Evolutionary conservation across 2,329 filamentous ascomycete species (phyloP), one percentile per base, ranked within the genome.

Genomic region (Magnaporthiopsis rhizophila): DNA sequence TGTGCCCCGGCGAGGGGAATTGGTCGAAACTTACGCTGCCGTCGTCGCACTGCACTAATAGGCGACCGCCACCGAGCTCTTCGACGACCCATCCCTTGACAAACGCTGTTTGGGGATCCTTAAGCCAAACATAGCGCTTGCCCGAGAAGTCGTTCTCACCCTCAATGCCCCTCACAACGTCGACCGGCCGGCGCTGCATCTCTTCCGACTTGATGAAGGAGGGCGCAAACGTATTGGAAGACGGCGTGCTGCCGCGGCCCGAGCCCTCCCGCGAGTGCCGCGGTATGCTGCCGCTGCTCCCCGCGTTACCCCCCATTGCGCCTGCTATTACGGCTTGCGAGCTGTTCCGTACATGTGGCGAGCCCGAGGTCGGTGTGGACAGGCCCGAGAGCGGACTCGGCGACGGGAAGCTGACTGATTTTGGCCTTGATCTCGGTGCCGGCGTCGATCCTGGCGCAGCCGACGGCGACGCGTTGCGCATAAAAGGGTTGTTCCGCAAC

Each of bases 81-180:
- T 97, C 89, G 28, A 97, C 84, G 15, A 99, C 87, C 86, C 92
- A 94, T 4, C 94, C 96, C 70, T 92, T 91, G 64, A 98, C 87
- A 74, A 99, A 99, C 1, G 95, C 95, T 64, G 84, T 83, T 71
- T 93, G 85, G 1, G 91, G 83, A 77, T 99, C 93, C 76, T 89
- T 91, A 73, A 99, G 81, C 96, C 95, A 99, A 68, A 99, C 93
- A 80, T 98, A 99, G 80, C 95, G 87, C 79, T 96, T 98, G 65
- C 95, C 96, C 0, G 95, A 99, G 76, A 99, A 98, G 81, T 99
- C 95, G 75, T 97, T 98, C 73, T 97, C 94, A 67, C 95, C 95
- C 77, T 99, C 96, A 66, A 97, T 92, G 24, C 91, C 90, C 62
- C 81, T 81, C 21, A 89, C 83, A 13, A 79, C 72, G 68, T 87